These are phyloP conservation scores for Alternaria sp. DNA, from an alignment of 2,329 filamentous ascomycete species.

Conservation along the genomic window DNA sequence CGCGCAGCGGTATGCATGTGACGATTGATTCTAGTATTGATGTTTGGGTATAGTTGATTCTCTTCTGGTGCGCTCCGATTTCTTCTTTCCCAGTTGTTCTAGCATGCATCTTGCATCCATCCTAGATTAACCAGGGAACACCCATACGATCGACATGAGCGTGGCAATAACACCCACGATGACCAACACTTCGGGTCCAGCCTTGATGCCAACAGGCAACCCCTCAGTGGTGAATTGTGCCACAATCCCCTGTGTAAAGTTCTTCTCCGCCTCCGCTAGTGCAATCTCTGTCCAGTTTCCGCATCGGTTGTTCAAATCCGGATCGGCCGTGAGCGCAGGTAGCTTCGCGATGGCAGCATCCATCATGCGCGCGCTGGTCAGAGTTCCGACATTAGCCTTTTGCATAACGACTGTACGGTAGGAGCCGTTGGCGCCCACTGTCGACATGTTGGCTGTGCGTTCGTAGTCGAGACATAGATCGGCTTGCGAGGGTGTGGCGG, in stretches of 20 bases:
- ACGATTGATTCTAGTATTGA: neutral
- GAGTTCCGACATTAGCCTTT: conserved; percentile 53
- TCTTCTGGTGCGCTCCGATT: neutral
- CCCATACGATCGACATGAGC: conserved; percentile 34
- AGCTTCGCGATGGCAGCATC: conserved; percentile 50
- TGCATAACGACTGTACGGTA: conserved; percentile 56
- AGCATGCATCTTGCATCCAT: neutral
- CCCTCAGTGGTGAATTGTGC: conserved; percentile 40
- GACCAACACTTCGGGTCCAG: conserved; percentile 29
- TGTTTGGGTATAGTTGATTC: conserved; percentile 1
- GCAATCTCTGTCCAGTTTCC: conserved; percentile 56
- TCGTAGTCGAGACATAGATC: conserved; percentile 54
- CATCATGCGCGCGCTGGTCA: conserved; percentile 49
- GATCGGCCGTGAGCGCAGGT: conserved; percentile 50
- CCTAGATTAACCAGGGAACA: conserved; percentile 21
- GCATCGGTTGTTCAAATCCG: conserved; percentile 52
- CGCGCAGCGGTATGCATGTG: neutral
- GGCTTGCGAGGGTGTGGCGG: conserved; percentile 27
- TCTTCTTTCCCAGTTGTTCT: neutral
- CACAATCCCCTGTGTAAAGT: conserved; percentile 55
- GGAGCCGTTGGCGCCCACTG: conserved; percentile 54
- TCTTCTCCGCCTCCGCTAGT: conserved; percentile 52
- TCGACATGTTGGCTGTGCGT: conserved; percentile 56
- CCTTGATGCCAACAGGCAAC: conserved; percentile 38
- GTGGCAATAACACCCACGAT: conserved; percentile 20